phyloP scores from a whole-genome alignment of 2,329 filamentous ascomycete species.

The Blumeria hordei region DNA sequence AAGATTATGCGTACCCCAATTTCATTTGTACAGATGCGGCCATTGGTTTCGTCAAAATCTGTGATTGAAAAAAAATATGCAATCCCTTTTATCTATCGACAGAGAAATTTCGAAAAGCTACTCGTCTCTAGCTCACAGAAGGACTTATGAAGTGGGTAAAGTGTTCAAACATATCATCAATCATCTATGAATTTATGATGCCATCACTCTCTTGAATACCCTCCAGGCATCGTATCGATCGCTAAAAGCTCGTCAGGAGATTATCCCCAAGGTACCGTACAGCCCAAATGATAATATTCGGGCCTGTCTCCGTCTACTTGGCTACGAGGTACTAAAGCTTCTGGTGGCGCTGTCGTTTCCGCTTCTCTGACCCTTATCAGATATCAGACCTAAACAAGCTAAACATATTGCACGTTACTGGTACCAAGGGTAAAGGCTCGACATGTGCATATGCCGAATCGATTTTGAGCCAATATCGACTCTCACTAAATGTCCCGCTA shows the following conservation, averaged over 20 bases:
- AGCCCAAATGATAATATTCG: conserved; percentile 48
- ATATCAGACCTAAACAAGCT: conserved; percentile 24
- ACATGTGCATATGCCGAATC: conserved; percentile 44
- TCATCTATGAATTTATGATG: conserved; percentile 32
- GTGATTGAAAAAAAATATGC: no score
- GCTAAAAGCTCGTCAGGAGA: conserved; percentile 54
- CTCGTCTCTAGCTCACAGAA: no score
- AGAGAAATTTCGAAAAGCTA: no score
- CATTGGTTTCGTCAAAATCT: no score
- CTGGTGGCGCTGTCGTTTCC: no score
- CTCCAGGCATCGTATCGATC: conserved; percentile 73
- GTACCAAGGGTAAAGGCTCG: conserved; percentile 57
- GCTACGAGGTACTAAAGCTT: conserved; percentile 32
- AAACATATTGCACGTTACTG: conserved; percentile 45
- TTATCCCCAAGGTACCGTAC: conserved; percentile 45
- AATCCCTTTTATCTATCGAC: no score
- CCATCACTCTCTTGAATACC: conserved; percentile 64
- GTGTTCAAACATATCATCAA: neutral
- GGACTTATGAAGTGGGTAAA: conserved; percentile 4
- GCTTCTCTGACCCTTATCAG: conserved; percentile 2
- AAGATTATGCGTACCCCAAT: no score
- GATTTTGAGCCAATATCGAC: conserved; percentile 30
- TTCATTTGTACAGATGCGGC: no score
- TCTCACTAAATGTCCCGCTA: conserved; percentile 9
- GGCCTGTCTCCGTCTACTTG: conserved; percentile 51